phyloP scores from a whole-genome alignment of 192 early-diverging fungal genomes.

The Rhizophlyctis rosea region DNA sequence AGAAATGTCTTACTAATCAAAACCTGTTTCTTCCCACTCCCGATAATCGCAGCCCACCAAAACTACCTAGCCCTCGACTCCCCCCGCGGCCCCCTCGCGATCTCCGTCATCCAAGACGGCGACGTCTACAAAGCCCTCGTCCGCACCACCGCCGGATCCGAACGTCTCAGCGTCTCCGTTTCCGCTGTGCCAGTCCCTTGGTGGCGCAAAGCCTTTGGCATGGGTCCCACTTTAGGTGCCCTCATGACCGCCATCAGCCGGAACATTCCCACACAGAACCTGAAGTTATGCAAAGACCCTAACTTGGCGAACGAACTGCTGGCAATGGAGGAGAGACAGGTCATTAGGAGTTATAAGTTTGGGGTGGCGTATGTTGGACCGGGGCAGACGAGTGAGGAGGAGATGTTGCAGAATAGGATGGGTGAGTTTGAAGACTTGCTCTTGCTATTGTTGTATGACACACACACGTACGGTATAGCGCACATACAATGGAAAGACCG shows the following conservation, averaged over 20 bases:
- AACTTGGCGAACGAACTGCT: constrained; percentile 63
- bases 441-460: neutral
- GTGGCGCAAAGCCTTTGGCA: constrained; percentile 40
- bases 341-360: constrained; percentile 75
- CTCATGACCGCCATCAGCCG: constrained; percentile 53
- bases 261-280: constrained; percentile 46
- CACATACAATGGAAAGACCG: too few relatives aligned
- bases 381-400: constrained; percentile 72
- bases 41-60: constrained; percentile 37
- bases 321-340: constrained; percentile 69
- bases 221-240: constrained; percentile 45
- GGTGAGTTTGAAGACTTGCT: constrained; percentile 26
- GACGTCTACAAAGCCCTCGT: constrained; percentile 52
- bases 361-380: constrained; percentile 67
- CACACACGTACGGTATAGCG: too few relatives aligned
- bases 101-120: constrained; percentile 47
- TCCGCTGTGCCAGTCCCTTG: constrained; percentile 39
- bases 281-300: constrained; percentile 59
- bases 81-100: constrained; percentile 47
- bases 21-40: constrained; percentile 15
- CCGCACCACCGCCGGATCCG: constrained; percentile 52
- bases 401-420: constrained; percentile 70
- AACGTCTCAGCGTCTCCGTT: constrained; percentile 47
- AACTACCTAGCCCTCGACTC: constrained; percentile 47
- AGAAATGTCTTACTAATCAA: neutral